phyloP scores from a whole-genome alignment of 768 basidiomycete species.

The Termitomyces sp. region DNA sequence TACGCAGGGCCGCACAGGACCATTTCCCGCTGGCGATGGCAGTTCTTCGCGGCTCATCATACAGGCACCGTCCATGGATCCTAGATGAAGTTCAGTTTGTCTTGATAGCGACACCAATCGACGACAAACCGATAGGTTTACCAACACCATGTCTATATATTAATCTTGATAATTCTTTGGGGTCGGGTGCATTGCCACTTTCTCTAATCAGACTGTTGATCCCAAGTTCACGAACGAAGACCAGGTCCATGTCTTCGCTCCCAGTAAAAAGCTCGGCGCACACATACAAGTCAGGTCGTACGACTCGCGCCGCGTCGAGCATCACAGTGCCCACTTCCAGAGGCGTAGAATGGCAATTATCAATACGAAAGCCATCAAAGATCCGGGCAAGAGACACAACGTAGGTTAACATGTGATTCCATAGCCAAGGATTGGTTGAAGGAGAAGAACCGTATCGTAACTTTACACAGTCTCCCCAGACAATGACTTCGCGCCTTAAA shows the following conservation, averaged over 20 bases:
- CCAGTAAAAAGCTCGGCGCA: constrained; percentile 98
- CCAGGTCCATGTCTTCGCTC: constrained; percentile 85
- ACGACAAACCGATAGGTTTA: constrained; percentile 77
- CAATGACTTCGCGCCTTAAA: constrained; percentile 92
- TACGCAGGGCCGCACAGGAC: constrained; percentile 65
- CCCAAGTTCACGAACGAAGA: constrained; percentile 89
- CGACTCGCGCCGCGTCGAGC: constrained; percentile 85
- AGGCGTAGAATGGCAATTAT: constrained; percentile 98
- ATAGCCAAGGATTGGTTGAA: constrained; percentile 87
- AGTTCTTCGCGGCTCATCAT: constrained; percentile 73
- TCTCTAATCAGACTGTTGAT: constrained; percentile 94
- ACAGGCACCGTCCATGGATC: constrained; percentile 92
- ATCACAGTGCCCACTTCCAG: constrained; percentile 93
- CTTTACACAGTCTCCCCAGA: constrained; percentile 98
- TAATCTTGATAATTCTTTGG: constrained; percentile 86
- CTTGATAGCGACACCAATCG: neutral
- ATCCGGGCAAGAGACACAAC: constrained; percentile 72
- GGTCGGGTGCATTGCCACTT: constrained; percentile 86
- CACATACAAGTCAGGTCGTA: constrained; percentile 91
- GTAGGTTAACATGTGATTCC: constrained; percentile 87
- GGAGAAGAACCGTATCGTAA: constrained; percentile 85
- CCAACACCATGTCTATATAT: constrained; percentile 88
- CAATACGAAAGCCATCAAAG: constrained; percentile 96
- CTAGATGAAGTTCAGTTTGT: constrained; percentile 27
- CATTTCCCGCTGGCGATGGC: constrained; percentile 77